Conservation (phyloP, 306 rosid genomes). For the Malus fusca region DNA sequence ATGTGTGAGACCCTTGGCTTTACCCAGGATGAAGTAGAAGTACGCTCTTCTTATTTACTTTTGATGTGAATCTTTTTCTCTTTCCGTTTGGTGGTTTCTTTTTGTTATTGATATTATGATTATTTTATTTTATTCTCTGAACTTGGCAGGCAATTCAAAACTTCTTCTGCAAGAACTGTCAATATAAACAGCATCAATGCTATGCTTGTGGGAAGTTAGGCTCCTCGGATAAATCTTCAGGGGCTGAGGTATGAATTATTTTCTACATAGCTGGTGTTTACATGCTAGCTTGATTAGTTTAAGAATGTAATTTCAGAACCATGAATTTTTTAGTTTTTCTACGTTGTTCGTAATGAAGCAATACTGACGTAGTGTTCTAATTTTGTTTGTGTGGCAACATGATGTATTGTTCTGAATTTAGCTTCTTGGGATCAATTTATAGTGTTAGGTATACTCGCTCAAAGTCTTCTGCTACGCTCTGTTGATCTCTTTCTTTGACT, state of each 20-base stretch:
- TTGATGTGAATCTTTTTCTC: not conserved
- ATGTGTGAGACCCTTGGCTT: constrained; percentile 65
- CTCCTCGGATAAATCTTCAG: constrained; percentile 57
- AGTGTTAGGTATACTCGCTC: not conserved
- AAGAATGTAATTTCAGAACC: not conserved
- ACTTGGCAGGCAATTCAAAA: constrained; percentile 58
- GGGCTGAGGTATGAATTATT: constrained; percentile 66
- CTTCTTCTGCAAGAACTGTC: constrained; percentile 72
- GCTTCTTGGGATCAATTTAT: not conserved
- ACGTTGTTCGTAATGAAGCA: not conserved
- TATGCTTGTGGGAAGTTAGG: constrained; percentile 80
- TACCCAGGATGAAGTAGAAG: constrained; percentile 59
- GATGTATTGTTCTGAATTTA: not conserved
- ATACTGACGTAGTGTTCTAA: not conserved
- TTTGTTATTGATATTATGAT: not conserved
- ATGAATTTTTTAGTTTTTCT: not conserved
- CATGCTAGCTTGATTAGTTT: not conserved
- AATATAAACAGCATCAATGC: constrained; percentile 74
- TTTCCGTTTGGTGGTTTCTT: constrained; percentile 2
- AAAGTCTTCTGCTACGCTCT: not conserved
- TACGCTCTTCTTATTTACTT: constrained; percentile 34
- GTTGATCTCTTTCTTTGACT: not conserved
- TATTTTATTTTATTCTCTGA: constrained; percentile 10
- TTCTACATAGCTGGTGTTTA: not conserved
- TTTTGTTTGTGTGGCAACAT: not conserved